Conservation (phyloP, 2,329 filamentous ascomycete species). For the Phialocephala sp. region DNA sequence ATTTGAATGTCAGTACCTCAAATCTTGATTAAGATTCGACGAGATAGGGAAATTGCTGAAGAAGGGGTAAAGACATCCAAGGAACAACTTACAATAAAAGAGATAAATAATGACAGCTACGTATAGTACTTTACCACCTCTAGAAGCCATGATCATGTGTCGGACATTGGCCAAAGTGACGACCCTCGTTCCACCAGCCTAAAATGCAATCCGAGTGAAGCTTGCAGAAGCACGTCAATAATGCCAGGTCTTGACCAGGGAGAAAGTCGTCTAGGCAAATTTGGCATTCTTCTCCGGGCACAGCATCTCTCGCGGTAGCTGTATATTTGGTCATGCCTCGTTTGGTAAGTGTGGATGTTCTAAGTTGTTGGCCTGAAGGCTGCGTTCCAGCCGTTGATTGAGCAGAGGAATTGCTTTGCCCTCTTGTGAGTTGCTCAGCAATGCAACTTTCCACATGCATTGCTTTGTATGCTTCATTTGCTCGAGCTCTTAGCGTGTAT, state of each 20-base stretch:
- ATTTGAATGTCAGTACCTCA: not conserved
- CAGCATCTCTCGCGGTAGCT: slow-evolving; percentile 71
- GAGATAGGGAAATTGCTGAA: too few relatives aligned
- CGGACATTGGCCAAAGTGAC: slow-evolving; percentile 66
- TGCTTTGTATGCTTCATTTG: slow-evolving; percentile 30
- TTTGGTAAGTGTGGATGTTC: slow-evolving; percentile 45
- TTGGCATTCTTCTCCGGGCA: slow-evolving; percentile 70
- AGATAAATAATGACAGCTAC: not conserved
- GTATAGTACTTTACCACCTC: not conserved
- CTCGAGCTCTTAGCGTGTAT: slow-evolving; percentile 16
- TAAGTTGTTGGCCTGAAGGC: slow-evolving; percentile 7
- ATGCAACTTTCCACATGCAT: slow-evolving; percentile 18
- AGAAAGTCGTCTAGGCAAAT: slow-evolving; percentile 72
- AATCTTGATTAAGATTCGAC: not conserved
- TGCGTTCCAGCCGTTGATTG: slow-evolving; percentile 21
- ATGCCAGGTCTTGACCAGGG: slow-evolving; percentile 66
- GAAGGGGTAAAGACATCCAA: not conserved
- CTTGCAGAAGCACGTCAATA: slow-evolving; percentile 69
- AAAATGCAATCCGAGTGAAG: slow-evolving; percentile 67
- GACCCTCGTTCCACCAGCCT: slow-evolving; percentile 60
- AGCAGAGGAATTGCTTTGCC: slow-evolving; percentile 32
- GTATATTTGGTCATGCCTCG: slow-evolving; percentile 67
- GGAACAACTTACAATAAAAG: not conserved
- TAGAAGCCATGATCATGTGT: slow-evolving; percentile 61
- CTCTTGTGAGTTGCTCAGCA: slow-evolving; percentile 14